Conservation (phyloP, 495 filamentous ascomycete genomes). For the Viridothelium virens region DNA sequence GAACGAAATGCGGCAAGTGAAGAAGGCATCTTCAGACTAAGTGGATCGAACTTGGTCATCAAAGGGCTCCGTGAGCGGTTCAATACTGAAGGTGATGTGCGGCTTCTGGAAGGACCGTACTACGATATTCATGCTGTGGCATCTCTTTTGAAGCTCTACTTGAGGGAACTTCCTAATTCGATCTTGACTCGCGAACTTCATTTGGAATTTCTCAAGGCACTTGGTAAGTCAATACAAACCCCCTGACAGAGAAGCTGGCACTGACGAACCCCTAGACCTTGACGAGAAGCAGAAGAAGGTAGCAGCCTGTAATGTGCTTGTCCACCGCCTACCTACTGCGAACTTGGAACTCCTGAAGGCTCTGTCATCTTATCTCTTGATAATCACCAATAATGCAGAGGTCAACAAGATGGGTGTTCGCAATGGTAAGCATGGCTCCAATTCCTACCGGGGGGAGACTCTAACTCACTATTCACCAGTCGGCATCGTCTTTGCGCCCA, state of each 20-base stretch:
- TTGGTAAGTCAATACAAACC: slow-evolving; percentile 49
- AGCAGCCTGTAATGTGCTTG: slow-evolving; percentile 71
- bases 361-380: slow-evolving; percentile 76
- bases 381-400: slow-evolving; percentile 79
- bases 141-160: slow-evolving; percentile 85
- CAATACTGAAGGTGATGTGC: slow-evolving; percentile 88
- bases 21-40: slow-evolving; percentile 94
- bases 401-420: slow-evolving; percentile 97
- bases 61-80: slow-evolving; percentile 85
- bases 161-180: slow-evolving; percentile 82
- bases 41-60: slow-evolving; percentile 88
- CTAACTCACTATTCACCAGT: slow-evolving; percentile 39
- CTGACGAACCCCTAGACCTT: slow-evolving; percentile 45
- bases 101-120: slow-evolving; percentile 77
- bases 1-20: slow-evolving; percentile 73
- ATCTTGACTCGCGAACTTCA: slow-evolving; percentile 88
- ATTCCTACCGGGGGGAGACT: slow-evolving; percentile 8
- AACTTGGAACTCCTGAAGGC: slow-evolving; percentile 76
- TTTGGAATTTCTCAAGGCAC: slow-evolving; percentile 76
- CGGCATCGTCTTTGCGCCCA: slow-evolving; percentile 97
- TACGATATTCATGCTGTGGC: slow-evolving; percentile 96
- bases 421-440: slow-evolving; percentile 46
- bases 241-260: slow-evolving; percentile 5
- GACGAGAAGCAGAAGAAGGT: slow-evolving; percentile 70
- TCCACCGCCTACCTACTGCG: slow-evolving; percentile 69